Conservation (phyloP, 2,329 filamentous ascomycete species). For the Fusarium mangiferae region DNA sequence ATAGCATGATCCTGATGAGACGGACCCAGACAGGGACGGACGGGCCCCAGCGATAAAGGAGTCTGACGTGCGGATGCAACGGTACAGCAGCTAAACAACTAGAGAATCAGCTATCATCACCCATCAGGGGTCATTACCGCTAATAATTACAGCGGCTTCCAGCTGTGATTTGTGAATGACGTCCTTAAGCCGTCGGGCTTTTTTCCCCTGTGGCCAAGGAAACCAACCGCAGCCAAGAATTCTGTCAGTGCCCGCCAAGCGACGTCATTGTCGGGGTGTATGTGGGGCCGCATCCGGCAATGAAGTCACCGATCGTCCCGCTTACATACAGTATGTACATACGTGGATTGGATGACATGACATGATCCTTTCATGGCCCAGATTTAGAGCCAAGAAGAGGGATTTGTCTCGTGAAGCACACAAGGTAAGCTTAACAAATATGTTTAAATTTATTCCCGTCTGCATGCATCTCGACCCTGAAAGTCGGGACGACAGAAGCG, state of each 20-base stretch:
- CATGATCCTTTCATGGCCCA: neutral
- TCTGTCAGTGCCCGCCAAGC: constrained; percentile 18
- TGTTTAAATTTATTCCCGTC: constrained; percentile 6
- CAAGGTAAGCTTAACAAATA: constrained; percentile 15
- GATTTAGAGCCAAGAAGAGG: constrained; percentile 20
- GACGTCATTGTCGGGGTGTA: constrained; percentile 26
- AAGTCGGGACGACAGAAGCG: neutral
- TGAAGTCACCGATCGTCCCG: constrained; percentile 36
- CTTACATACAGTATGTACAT: neutral
- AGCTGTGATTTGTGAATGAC: constrained; percentile 28
- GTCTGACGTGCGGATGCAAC: constrained; percentile 14
- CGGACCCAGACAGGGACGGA: neutral
- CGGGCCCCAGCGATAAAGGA: neutral
- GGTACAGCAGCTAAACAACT: neutral
- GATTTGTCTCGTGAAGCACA: neutral
- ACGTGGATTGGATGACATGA: neutral
- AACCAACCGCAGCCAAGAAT: constrained; percentile 14
- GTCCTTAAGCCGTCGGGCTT: constrained; percentile 3
- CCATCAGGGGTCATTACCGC: constrained; percentile 4
- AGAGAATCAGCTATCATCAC: neutral
- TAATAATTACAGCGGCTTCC: neutral
- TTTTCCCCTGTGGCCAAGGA: constrained; percentile 13
- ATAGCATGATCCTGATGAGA: constrained; percentile 10
- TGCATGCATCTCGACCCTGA: neutral
- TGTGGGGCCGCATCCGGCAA: constrained; percentile 13